Evolutionary conservation across 805 yeast species (phyloP).

Genomic region (Yarrowia porcina): DNA sequence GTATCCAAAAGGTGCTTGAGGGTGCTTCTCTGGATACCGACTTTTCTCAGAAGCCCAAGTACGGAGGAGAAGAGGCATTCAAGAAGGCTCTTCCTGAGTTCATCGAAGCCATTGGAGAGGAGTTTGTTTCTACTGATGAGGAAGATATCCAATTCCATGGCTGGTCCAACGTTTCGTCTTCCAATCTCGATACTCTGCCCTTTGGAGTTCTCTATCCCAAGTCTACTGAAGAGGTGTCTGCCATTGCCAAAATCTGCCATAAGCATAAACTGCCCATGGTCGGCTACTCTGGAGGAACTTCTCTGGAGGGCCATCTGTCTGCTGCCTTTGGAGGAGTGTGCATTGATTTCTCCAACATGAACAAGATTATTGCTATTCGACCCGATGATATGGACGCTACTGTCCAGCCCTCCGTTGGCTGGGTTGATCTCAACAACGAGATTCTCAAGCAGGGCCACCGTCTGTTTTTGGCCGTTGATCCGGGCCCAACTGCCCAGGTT

Average conservation of each 20-base stretch:
- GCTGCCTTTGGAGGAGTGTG: slow-evolving; percentile 64
- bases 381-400: slow-evolving; percentile 64
- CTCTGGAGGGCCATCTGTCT: slow-evolving; percentile 77
- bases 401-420: slow-evolving; percentile 76
- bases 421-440: slow-evolving; percentile 65
- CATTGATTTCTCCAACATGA: slow-evolving; percentile 60
- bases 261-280: slow-evolving; percentile 63
- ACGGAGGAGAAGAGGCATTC: slow-evolving; percentile 40
- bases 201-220: slow-evolving; percentile 58
- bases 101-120: slow-evolving; percentile 47
- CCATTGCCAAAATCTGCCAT: slow-evolving; percentile 59
- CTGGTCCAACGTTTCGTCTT: slow-evolving; percentile 36
- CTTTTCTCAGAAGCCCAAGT: slow-evolving; percentile 23
- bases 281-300: slow-evolving; percentile 77
- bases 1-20: slow-evolving; percentile 3
- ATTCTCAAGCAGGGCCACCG: slow-evolving; percentile 44
- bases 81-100: slow-evolving; percentile 50
- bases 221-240: slow-evolving; percentile 63
- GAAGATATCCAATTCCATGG: slow-evolving; percentile 35
- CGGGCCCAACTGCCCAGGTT: slow-evolving; percentile 76
- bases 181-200: slow-evolving; percentile 43
- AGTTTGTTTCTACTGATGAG: slow-evolving; percentile 44
- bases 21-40: slow-evolving; percentile 21
- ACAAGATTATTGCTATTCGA: slow-evolving; percentile 54
- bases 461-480: slow-evolving; percentile 70